Conservation (phyloP, 2,329 filamentous ascomycete species). For the Xylariaceae sp. region DNA sequence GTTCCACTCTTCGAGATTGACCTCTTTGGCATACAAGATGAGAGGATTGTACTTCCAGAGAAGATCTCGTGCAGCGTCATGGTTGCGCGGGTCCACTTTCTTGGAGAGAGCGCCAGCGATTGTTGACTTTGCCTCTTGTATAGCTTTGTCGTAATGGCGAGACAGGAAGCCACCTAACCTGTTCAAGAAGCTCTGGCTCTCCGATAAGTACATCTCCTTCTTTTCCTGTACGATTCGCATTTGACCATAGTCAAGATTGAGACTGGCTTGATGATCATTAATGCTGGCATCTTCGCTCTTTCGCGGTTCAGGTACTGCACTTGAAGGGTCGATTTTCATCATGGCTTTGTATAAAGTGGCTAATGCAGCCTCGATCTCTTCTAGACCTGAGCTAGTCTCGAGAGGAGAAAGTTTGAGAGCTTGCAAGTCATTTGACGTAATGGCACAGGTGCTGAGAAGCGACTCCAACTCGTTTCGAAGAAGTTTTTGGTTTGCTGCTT, state of each 20-base stretch:
- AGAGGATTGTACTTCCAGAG: slow-evolving; percentile 88
- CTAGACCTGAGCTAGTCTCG: slow-evolving; percentile 65
- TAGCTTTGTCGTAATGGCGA: slow-evolving; percentile 71
- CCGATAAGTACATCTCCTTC: slow-evolving; percentile 79
- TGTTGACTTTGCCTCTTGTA: slow-evolving; percentile 64
- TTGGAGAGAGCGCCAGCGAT: slow-evolving; percentile 57
- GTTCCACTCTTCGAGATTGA: slow-evolving; percentile 79
- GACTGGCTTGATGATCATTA: slow-evolving; percentile 44
- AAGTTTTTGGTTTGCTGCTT: slow-evolving; percentile 93
- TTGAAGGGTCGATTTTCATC: slow-evolving; percentile 83
- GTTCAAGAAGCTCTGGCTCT: slow-evolving; percentile 72
- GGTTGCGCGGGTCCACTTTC: slow-evolving; percentile 67
- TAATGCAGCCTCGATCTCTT: slow-evolving; percentile 72
- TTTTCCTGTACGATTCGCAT: slow-evolving; percentile 96
- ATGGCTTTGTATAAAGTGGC: slow-evolving; percentile 87
- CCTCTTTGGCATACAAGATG: slow-evolving; percentile 82
- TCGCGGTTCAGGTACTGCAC: slow-evolving; percentile 51
- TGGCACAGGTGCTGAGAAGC: slow-evolving; percentile 86
- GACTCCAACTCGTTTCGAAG: slow-evolving; percentile 85
- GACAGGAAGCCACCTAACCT: slow-evolving; percentile 79
- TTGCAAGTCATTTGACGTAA: slow-evolving; percentile 71
- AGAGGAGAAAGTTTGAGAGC: slow-evolving; percentile 71
- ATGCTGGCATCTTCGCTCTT: slow-evolving; percentile 48
- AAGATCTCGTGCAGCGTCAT: slow-evolving; percentile 66
- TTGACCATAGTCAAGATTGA: slow-evolving; percentile 73